Conservation (phyloP, 495 filamentous ascomycete species). For the Elaphomyces granulatus region DNA sequence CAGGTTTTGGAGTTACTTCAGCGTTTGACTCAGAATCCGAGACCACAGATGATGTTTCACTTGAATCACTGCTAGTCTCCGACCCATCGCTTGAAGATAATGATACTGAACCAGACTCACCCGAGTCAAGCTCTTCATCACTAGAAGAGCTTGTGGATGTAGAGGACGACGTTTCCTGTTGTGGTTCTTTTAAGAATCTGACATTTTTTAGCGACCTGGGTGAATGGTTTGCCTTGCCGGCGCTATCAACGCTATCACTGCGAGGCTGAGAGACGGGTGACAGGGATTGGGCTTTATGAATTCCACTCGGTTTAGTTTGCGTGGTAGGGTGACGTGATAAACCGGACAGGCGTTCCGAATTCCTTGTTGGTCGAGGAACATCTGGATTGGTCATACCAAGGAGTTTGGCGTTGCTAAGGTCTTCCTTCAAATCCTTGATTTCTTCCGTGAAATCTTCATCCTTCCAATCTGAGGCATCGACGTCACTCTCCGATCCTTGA, state of each 20-base stretch:
- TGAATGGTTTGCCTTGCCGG: neutral
- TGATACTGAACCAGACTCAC: neutral
- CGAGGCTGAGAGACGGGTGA: neutral
- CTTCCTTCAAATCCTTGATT: constrained; percentile 1
- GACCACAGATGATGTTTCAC: neutral
- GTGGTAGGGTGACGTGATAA: neutral
- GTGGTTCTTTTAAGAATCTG: neutral
- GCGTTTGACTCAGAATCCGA: constrained; percentile 20
- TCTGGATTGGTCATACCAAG: neutral
- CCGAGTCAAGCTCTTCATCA: neutral
- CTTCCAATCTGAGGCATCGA: constrained; percentile 22
- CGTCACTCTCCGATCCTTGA: constrained; percentile 22
- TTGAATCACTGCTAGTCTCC: neutral
- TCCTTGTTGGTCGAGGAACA: neutral
- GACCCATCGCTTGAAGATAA: neutral
- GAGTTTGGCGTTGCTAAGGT: neutral
- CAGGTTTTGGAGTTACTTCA: constrained; percentile 2
- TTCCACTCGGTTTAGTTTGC: neutral
- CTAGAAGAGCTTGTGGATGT: neutral
- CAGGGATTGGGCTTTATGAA: neutral
- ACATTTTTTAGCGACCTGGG: neutral
- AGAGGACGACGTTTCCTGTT: neutral
- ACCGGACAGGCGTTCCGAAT: neutral
- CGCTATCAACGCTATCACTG: neutral
- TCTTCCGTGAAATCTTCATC: constrained; percentile 8